Conservation (phyloP, 306 rosid genomes). For the Styphnolobium japonicum region DNA sequence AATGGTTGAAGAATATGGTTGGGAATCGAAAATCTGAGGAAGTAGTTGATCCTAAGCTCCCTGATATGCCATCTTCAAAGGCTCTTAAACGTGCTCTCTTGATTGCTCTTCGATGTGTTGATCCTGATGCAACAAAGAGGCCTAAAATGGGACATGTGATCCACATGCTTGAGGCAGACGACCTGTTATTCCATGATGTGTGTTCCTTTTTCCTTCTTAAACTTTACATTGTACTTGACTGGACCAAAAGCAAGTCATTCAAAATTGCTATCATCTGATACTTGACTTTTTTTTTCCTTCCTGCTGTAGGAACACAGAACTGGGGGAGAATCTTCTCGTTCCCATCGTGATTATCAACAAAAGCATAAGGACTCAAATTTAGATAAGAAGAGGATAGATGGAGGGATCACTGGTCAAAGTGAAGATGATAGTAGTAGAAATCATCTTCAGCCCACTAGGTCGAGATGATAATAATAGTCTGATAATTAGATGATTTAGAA, state of each 20-base stretch:
- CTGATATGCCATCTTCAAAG: slow-evolving; percentile 81
- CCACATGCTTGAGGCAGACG: slow-evolving; percentile 98
- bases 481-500: slow-evolving; percentile 42
- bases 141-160: slow-evolving; percentile 97
- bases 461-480: slow-evolving; percentile 49
- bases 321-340: slow-evolving; percentile 53
- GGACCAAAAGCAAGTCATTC: not conserved
- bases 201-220: slow-evolving; percentile 7
- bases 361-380: slow-evolving; percentile 44
- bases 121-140: slow-evolving; percentile 93
- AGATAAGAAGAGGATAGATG: slow-evolving; percentile 45
- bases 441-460: slow-evolving; percentile 46
- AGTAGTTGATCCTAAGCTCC: slow-evolving; percentile 86
- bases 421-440: slow-evolving; percentile 52
- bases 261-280: not conserved
- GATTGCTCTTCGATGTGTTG: slow-evolving; percentile 89
- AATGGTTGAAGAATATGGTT: slow-evolving; percentile 91
- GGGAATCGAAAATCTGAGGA: slow-evolving; percentile 81
- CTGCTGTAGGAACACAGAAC: slow-evolving; percentile 54
- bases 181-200: slow-evolving; percentile 66
- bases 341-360: slow-evolving; percentile 40
- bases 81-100: slow-evolving; percentile 85
- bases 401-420: slow-evolving; percentile 51
- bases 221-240: not conserved
- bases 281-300: not conserved